These are phyloP conservation scores for Papiliotrema nemorosa DNA, from an alignment of 1,284 basidiomycete species.

Conservation along the genomic window DNA sequence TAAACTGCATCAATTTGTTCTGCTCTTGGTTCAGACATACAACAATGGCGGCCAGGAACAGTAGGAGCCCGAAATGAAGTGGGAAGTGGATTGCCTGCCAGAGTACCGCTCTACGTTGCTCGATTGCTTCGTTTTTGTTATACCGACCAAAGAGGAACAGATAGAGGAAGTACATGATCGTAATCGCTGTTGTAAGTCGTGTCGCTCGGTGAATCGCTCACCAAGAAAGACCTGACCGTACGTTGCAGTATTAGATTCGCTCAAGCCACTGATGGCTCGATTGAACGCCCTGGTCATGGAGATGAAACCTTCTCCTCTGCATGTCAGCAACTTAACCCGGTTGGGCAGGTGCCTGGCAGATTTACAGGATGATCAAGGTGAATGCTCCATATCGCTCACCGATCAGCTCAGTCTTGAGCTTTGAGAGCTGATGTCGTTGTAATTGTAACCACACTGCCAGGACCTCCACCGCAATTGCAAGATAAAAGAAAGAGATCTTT, in stretches of 20 bases:
- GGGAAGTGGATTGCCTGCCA: slow-evolving; percentile 32
- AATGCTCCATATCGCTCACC: slow-evolving; percentile 28
- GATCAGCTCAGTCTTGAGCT: slow-evolving; percentile 1
- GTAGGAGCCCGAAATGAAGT: slow-evolving; percentile 23
- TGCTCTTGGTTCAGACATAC: not conserved
- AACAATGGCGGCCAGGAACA: slow-evolving; percentile 24
- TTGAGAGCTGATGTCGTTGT: not conserved
- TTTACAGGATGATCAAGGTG: slow-evolving; percentile 30
- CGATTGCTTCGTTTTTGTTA: slow-evolving; percentile 12
- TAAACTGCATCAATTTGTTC: not conserved
- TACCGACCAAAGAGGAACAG: slow-evolving; percentile 28
- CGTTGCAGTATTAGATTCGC: slow-evolving; percentile 8
- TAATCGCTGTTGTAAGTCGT: slow-evolving; percentile 10
- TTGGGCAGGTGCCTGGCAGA: not conserved
- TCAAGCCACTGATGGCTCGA: slow-evolving; percentile 22
- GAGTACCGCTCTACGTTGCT: slow-evolving; percentile 8
- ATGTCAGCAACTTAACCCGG: not conserved
- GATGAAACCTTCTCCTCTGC: slow-evolving; percentile 29
- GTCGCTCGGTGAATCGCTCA: not conserved
- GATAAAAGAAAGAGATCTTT: slow-evolving; percentile 29
- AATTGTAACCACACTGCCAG: not conserved
- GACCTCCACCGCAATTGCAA: slow-evolving; percentile 20
- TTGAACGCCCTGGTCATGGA: slow-evolving; percentile 22
- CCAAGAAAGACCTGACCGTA: slow-evolving; percentile 30
- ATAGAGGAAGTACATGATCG: slow-evolving; percentile 30